Percentiles rank a stretch among this genome's conserved stretches.
These are phyloP conservation scores for Aspergillus hiratsukae DNA, from an alignment of 2,329 filamentous ascomycete species.

Conservation along the genomic window DNA sequence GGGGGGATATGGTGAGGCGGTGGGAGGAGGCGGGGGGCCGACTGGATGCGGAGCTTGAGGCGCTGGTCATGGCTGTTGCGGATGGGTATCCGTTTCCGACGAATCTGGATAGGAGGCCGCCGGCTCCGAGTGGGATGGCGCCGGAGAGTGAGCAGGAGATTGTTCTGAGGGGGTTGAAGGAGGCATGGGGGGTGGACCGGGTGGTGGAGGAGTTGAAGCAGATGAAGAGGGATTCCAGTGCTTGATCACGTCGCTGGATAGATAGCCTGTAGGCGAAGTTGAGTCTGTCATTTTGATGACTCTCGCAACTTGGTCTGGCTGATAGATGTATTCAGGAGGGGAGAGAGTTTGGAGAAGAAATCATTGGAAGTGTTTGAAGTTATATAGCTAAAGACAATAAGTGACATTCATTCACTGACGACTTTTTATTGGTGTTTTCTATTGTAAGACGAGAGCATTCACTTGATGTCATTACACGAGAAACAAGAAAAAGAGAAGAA, in stretches of 20 bases:
- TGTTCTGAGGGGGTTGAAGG: slow-evolving; percentile 42
- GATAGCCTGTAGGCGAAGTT: no score
- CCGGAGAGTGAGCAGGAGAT: slow-evolving; percentile 57
- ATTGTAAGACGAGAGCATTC: background rate
- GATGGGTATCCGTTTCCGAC: slow-evolving; percentile 62
- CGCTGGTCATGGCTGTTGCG: slow-evolving; percentile 49
- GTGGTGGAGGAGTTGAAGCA: slow-evolving; percentile 40
- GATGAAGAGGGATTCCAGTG: slow-evolving; percentile 34
- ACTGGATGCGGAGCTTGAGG: slow-evolving; percentile 40
- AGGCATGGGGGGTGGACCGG: slow-evolving; percentile 36
- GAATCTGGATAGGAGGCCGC: slow-evolving; percentile 55
- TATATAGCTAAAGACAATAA: background rate
- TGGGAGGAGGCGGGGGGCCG: slow-evolving; percentile 31
- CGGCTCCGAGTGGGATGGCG: slow-evolving; percentile 55
- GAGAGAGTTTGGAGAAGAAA: no score
- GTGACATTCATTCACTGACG: background rate
- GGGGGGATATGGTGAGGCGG: slow-evolving; percentile 50
- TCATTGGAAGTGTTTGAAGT: no score
- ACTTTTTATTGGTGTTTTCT: background rate
- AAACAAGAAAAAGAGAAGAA: background rate
- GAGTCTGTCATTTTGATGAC: no score
- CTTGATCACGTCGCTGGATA: background rate
- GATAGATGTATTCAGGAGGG: no score
- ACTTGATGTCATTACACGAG: background rate
- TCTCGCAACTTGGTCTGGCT: no score